phyloP scores from a whole-genome alignment of 2,329 filamentous ascomycete species.

The Tolypocladium guangdongense region DNA sequence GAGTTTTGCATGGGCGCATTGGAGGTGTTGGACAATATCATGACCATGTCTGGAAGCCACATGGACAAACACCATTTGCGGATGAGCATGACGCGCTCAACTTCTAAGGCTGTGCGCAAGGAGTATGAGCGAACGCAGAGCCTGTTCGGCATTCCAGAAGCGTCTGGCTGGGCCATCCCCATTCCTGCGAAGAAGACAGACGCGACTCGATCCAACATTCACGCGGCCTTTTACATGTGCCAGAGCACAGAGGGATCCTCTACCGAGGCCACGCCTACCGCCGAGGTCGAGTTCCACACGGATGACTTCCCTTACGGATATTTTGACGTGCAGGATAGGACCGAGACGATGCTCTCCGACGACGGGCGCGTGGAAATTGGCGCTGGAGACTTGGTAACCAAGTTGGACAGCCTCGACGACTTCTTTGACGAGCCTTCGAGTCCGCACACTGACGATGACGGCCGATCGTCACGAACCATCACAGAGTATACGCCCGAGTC shows the following conservation, averaged over 20 bases:
- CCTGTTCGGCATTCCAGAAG: constrained; percentile 90
- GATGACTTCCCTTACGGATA: constrained; percentile 82
- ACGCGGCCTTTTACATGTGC: constrained; percentile 92
- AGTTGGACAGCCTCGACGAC: constrained; percentile 68
- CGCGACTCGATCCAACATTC: constrained; percentile 80
- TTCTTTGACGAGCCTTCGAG: constrained; percentile 65
- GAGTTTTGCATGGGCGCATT: constrained; percentile 89
- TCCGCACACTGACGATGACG: constrained; percentile 46
- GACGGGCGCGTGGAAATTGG: constrained; percentile 61
- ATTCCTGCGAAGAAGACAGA: constrained; percentile 84
- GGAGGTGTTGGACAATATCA: constrained; percentile 86
- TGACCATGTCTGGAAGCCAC: constrained; percentile 82
- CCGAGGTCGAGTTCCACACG: constrained; percentile 83
- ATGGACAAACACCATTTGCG: constrained; percentile 90
- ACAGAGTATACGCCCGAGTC: constrained; percentile 55
- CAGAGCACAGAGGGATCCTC: constrained; percentile 52
- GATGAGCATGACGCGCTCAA: constrained; percentile 94
- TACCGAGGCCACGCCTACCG: constrained; percentile 56
- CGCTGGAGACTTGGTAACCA: constrained; percentile 65
- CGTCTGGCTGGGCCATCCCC: constrained; percentile 92
- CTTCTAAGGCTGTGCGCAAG: constrained; percentile 76
- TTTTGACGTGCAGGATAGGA: constrained; percentile 60
- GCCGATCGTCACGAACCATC: constrained; percentile 49
- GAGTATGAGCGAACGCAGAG: constrained; percentile 93
- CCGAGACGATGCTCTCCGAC: constrained; percentile 89